These are phyloP conservation scores for Flaveria floridana DNA, from an alignment of 140 eudicot species.

Conservation along the genomic window DNA sequence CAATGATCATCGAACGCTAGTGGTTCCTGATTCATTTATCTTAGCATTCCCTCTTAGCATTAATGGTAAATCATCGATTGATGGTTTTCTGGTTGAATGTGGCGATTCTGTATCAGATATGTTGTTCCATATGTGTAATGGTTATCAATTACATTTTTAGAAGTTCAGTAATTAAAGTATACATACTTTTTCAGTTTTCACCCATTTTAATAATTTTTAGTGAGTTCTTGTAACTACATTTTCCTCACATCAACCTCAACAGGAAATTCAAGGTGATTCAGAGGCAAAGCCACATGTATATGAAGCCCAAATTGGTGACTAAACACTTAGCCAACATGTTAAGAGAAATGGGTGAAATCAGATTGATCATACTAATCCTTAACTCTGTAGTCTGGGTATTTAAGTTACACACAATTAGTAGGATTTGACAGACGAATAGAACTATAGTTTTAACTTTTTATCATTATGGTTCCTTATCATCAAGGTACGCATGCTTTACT, in stretches of 20 bases:
- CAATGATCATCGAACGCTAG: not conserved
- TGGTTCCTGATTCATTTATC: not conserved
- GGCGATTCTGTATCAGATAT: no score
- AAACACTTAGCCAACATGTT: not conserved
- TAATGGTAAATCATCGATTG: no score
- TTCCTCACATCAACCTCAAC: not conserved
- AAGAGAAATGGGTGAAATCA: not conserved
- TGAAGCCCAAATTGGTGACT: not conserved
- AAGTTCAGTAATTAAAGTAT: not conserved
- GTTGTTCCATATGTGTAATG: no score
- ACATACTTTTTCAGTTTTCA: not conserved
- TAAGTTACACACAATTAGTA: not conserved
- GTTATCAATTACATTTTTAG: not conserved
- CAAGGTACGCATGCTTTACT: not conserved
- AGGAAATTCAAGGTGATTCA: not conserved
- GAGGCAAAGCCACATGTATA: no score
- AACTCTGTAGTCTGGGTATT: not conserved
- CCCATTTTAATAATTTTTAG: not conserved
- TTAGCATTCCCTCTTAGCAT: not conserved
- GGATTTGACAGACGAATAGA: not conserved
- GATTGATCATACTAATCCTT: not conserved
- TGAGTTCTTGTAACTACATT: not conserved
- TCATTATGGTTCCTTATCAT: not conserved
- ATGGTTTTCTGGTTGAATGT: no score
- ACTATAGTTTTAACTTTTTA: not conserved